Conservation (phyloP, 768 basidiomycete genomes). For the Suillus clintonianus region DNA sequence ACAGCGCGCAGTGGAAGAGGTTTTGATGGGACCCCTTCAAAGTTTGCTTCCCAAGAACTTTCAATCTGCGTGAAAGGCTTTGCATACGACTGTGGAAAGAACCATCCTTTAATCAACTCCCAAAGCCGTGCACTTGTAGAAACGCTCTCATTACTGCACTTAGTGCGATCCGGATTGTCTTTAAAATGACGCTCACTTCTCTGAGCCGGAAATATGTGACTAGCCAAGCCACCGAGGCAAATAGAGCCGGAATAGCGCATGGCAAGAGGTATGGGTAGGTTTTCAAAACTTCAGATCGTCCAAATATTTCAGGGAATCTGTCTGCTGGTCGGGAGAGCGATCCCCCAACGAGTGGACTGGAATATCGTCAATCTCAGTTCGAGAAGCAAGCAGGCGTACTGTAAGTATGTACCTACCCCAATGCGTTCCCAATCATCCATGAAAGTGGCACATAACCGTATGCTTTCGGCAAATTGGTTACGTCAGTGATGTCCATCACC, state of each 20-base stretch:
- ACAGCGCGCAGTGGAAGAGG: conserved; percentile 24
- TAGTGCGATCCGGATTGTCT: neutral
- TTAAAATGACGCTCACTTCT: conserved; percentile 22
- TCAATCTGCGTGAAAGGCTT: too few species aligned
- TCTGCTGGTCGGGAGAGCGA: conserved; percentile 57
- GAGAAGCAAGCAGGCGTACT: neutral
- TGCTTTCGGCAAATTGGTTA: conserved; percentile 51
- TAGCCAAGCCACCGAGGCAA: conserved; percentile 23
- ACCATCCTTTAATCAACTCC: neutral
- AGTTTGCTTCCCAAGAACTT: neutral
- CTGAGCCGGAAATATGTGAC: conserved; percentile 23
- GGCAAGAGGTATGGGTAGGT: conserved; percentile 52
- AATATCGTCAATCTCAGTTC: neutral
- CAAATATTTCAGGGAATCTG: conserved; percentile 50
- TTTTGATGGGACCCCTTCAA: neutral
- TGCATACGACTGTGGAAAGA: conserved; percentile 5
- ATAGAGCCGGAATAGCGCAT: conserved; percentile 35
- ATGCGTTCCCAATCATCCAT: conserved; percentile 33
- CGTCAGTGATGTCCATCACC: conserved; percentile 66
- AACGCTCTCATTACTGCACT: conserved; percentile 32
- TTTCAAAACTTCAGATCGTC: conserved; percentile 45
- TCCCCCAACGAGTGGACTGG: conserved; percentile 61
- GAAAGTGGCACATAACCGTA: conserved; percentile 36
- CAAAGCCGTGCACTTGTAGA: neutral
- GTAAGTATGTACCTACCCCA: conserved; percentile 28